phyloP scores from a whole-genome alignment of 2,329 filamentous ascomycete species.

The Colletotrichum incanum region DNA sequence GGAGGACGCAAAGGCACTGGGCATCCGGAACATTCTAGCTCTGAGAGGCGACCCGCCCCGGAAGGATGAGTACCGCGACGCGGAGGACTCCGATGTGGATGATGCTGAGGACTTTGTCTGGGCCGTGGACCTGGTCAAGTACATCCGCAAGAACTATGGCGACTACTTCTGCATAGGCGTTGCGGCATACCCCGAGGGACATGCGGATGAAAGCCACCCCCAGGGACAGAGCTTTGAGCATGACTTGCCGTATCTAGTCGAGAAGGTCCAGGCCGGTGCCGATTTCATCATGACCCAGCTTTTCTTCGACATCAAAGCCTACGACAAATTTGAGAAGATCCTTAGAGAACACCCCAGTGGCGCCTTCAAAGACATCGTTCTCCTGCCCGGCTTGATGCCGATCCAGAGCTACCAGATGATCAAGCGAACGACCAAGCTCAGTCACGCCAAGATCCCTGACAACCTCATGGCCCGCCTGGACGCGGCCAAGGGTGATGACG shows the following conservation, averaged over 20 bases:
- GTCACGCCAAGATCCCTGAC: constrained; percentile 86
- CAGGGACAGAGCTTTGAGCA: constrained; percentile 77
- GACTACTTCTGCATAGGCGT: constrained; percentile 98
- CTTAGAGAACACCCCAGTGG: constrained; percentile 87
- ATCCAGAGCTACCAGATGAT: constrained; percentile 98
- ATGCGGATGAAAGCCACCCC: constrained; percentile 91
- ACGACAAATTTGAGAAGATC: constrained; percentile 82
- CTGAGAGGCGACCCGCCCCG: constrained; percentile 92
- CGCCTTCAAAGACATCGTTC: constrained; percentile 87
- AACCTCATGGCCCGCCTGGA: constrained; percentile 80
- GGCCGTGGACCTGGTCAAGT: constrained; percentile 89
- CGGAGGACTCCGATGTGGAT: constrained; percentile 70
- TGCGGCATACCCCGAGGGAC: constrained; percentile 94
- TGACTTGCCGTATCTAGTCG: constrained; percentile 89
- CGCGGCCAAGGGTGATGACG: constrained; percentile 83
- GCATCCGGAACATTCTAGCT: constrained; percentile 94
- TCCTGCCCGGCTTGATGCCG: constrained; percentile 96
- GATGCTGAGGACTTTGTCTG: constrained; percentile 87
- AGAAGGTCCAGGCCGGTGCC: constrained; percentile 92
- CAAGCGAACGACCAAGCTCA: constrained; percentile 93
- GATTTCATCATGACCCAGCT: constrained; percentile 99
- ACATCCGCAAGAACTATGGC: constrained; percentile 88
- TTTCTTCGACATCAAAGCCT: constrained; percentile 92
- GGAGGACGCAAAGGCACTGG: constrained; percentile 90
- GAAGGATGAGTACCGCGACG: constrained; percentile 86